Percentiles rank a stretch among this genome's conserved stretches.
Evolutionary conservation across 192 early-diverging fungal genomes (phyloP).

Genomic region (Backusella morwellensis): DNA sequence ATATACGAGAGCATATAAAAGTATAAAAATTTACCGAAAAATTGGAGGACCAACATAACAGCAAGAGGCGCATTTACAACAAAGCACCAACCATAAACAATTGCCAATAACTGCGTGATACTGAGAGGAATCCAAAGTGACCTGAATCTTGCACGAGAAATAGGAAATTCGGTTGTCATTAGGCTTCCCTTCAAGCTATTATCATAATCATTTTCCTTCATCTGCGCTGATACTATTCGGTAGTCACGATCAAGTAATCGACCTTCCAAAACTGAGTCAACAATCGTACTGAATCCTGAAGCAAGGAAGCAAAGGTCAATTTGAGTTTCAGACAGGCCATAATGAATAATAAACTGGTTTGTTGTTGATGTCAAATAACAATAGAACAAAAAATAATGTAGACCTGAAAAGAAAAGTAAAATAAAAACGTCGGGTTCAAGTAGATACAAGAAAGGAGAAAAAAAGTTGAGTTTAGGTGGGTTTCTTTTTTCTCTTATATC

Average conservation of each 20-base stretch:
- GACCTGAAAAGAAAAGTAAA: neutral
- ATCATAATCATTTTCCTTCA: neutral
- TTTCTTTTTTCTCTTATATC: neutral
- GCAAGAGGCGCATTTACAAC: slow-evolving; percentile 11
- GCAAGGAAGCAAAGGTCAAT: neutral
- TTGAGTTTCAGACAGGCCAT: neutral
- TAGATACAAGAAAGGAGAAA: neutral
- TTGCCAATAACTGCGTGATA: slow-evolving; percentile 3
- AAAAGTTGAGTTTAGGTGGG: neutral
- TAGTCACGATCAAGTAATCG: neutral
- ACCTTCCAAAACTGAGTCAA: neutral
- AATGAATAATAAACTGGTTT: neutral
- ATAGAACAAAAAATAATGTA: neutral
- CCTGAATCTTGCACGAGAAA: slow-evolving; percentile 22
- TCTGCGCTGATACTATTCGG: neutral
- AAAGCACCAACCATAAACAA: slow-evolving; percentile 26
- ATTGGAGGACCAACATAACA: slow-evolving; percentile 15
- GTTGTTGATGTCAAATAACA: neutral
- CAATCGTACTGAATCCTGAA: slow-evolving; percentile 15
- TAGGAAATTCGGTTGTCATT: neutral
- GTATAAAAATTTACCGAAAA: slow-evolving; percentile 10
- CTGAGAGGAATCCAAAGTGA: slow-evolving; percentile 10
- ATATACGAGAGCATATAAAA: too few relatives aligned
- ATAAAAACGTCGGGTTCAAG: neutral
- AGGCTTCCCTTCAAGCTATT: neutral